Evolutionary conservation across 768 basidiomycete genomes (phyloP).

Genomic region (Terana coerulea): DNA sequence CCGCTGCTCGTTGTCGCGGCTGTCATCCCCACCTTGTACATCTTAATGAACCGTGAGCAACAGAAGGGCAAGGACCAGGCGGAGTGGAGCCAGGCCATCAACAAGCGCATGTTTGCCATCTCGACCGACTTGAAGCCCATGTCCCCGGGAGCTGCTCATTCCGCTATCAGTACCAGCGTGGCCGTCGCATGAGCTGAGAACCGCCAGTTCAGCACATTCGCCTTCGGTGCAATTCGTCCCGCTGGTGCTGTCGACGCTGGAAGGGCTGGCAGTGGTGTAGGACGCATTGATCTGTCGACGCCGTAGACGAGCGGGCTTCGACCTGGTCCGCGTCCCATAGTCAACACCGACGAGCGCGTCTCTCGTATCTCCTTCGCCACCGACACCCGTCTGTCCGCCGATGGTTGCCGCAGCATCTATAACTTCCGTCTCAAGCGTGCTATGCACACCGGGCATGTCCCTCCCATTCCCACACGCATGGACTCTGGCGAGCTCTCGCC

Average conservation of each 20-base stretch:
- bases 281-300: conserved; percentile 16
- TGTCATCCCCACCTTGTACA: conserved; percentile 40
- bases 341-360: conserved; percentile 40
- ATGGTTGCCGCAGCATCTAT: conserved; percentile 37
- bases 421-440: conserved; percentile 39
- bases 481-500: conserved; percentile 39
- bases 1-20: conserved; percentile 56
- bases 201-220: conserved; percentile 43
- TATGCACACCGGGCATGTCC: conserved; percentile 37
- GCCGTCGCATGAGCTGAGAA: conserved; percentile 41
- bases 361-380: conserved; percentile 71
- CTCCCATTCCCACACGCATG: conserved; percentile 37
- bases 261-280: conserved; percentile 38
- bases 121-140: conserved; percentile 75
- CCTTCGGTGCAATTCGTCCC: conserved; percentile 53
- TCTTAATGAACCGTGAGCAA: conserved; percentile 56
- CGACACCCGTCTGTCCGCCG: conserved; percentile 45
- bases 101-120: conserved; percentile 83
- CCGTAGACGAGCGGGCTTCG: conserved; percentile 43
- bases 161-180: conserved; percentile 69
- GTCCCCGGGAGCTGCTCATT: conserved; percentile 63
- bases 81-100: conserved; percentile 63
- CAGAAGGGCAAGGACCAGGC: conserved; percentile 45
- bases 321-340: no score
- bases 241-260: conserved; percentile 42